Evolutionary conservation across 768 basidiomycete genomes (phyloP).

Genomic region (Boletus coccyginus): DNA sequence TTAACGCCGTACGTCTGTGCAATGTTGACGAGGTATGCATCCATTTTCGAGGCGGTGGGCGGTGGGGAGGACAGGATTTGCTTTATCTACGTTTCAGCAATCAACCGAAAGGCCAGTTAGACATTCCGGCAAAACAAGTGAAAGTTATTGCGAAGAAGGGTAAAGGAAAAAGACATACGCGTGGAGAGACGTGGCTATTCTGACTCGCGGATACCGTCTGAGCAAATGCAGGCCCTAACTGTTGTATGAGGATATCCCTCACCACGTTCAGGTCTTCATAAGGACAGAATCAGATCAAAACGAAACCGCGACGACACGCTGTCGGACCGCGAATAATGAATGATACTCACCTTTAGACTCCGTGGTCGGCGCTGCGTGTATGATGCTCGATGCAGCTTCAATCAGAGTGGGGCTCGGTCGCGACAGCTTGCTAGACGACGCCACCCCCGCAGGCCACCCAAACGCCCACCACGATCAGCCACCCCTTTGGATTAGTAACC

Average conservation of each 20-base stretch:
- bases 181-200: slow-evolving; percentile 52
- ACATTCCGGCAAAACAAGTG: neutral
- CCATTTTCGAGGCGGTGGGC: slow-evolving; percentile 55
- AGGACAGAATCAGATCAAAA: neutral
- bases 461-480: slow-evolving; percentile 4
- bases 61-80: slow-evolving; percentile 50
- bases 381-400: slow-evolving; percentile 70
- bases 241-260: slow-evolving; percentile 52
- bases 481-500: neutral
- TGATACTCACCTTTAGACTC: slow-evolving; percentile 53
- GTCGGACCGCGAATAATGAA: neutral
- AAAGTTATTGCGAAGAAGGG: neutral
- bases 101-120: neutral
- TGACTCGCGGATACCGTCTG: slow-evolving; percentile 49
- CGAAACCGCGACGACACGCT: neutral
- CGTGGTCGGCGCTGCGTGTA: slow-evolving; percentile 55
- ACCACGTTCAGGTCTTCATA: slow-evolving; percentile 54
- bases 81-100: slow-evolving; percentile 39
- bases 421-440: slow-evolving; percentile 28
- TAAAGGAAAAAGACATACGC: slow-evolving; percentile 33
- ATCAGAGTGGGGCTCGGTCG: slow-evolving; percentile 47
- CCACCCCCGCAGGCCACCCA: neutral
- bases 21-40: slow-evolving; percentile 52
- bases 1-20: slow-evolving; percentile 51
- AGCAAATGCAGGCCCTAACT: slow-evolving; percentile 56